Percentiles rank a stretch among this genome's conserved stretches.
Evolutionary conservation across 1,284 basidiomycete species (phyloP).

Genomic region (Irpex sp.): DNA sequence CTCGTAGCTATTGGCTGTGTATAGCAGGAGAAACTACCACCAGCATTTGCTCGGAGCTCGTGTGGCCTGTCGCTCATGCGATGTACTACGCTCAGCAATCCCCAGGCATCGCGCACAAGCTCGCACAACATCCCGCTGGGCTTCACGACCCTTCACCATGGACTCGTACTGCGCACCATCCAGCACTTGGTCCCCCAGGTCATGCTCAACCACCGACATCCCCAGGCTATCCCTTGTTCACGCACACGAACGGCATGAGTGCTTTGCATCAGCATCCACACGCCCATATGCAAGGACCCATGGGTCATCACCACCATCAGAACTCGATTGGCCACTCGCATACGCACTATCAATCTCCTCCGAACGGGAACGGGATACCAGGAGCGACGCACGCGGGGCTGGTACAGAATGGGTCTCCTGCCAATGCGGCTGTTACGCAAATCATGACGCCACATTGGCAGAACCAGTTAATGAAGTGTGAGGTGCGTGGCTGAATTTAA

Average conservation of each 20-base stretch:
- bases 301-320: slow-evolving; percentile 70
- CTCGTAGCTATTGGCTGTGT: neutral
- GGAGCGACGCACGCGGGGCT: slow-evolving; percentile 45
- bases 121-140: slow-evolving; percentile 40
- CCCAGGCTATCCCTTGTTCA: slow-evolving; percentile 68
- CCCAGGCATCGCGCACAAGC: slow-evolving; percentile 71
- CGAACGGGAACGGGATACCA: slow-evolving; percentile 48
- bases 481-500: slow-evolving; percentile 43
- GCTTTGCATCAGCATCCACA: slow-evolving; percentile 56
- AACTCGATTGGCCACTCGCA: slow-evolving; percentile 58
- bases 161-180: slow-evolving; percentile 55
- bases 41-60: neutral
- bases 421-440: slow-evolving; percentile 45
- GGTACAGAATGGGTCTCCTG: slow-evolving; percentile 61
- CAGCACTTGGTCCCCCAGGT: slow-evolving; percentile 54
- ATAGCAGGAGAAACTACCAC: neutral
- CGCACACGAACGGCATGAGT: slow-evolving; percentile 53
- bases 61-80: slow-evolving; percentile 33
- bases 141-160: slow-evolving; percentile 66
- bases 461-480: slow-evolving; percentile 77
- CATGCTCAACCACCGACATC: slow-evolving; percentile 62
- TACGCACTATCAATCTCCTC: slow-evolving; percentile 65
- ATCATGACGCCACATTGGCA: slow-evolving; percentile 76
- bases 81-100: slow-evolving; percentile 83
- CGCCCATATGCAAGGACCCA: slow-evolving; percentile 40